phyloP scores from a whole-genome alignment of 2,329 filamentous ascomycete genomes.

The Alternaria infectoria region DNA sequence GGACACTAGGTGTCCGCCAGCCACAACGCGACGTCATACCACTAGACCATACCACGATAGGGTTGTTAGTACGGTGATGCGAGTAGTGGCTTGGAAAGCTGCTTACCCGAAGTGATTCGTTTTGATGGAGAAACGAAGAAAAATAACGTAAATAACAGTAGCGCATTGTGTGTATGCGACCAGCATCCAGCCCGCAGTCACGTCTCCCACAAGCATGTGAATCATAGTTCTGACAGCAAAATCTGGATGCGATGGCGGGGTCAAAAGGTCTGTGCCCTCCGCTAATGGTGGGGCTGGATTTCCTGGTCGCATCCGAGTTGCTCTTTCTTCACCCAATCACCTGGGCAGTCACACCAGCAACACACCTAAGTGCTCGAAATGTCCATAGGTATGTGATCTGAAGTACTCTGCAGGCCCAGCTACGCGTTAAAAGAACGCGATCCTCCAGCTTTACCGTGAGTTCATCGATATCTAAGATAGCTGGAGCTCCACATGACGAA shows the following conservation, averaged over 20 bases:
- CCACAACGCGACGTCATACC: conserved; percentile 52
- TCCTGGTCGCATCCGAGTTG: neutral
- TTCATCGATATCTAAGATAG: neutral
- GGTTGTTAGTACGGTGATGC: neutral
- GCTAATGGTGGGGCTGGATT: conserved; percentile 14
- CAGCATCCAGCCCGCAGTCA: rapidly evolving
- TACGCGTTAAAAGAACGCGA: neutral
- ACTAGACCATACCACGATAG: conserved; percentile 44
- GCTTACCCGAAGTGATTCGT: conserved; percentile 18
- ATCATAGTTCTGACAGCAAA: neutral
- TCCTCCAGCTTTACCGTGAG: no score
- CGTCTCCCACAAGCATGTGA: rapidly evolving
- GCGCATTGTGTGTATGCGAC: no score
- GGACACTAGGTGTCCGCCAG: conserved; percentile 31
- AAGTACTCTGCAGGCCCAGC: neutral
- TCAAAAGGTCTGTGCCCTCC: conserved; percentile 22
- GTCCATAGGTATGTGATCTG: conserved; percentile 18
- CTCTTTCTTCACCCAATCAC: conserved; percentile 9
- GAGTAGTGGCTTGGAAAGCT: neutral
- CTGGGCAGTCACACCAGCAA: neutral
- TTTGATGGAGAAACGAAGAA: conserved; percentile 13
- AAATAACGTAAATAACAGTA: neutral
- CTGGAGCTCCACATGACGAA: neutral
- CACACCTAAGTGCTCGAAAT: neutral
- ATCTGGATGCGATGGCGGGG: conserved; percentile 11